Evolutionary conservation across 1,284 basidiomycete species (phyloP).

Genomic region (Schizophyllum amplum): DNA sequence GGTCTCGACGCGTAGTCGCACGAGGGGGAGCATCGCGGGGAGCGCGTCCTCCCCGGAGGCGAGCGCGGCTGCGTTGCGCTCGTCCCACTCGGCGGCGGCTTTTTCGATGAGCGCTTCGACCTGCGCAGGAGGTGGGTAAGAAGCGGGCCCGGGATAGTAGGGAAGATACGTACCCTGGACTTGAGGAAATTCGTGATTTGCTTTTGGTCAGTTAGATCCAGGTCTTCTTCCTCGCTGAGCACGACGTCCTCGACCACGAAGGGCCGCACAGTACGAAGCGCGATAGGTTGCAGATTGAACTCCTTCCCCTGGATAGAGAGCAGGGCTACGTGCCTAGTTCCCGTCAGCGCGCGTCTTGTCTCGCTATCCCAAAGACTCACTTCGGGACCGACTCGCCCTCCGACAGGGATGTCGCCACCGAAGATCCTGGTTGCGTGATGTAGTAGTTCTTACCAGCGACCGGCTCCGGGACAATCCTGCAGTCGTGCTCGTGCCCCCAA

Average conservation of each 20-base stretch:
- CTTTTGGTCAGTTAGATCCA: slow-evolving; percentile 75
- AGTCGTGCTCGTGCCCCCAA: slow-evolving; percentile 99
- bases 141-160: background rate
- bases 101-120: slow-evolving; percentile 74
- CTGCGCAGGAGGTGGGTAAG: too few relatives aligned
- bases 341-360: slow-evolving; percentile 5
- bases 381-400: slow-evolving; percentile 88
- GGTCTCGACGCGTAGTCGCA: slow-evolving; percentile 90
- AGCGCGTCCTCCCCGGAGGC: slow-evolving; percentile 44
- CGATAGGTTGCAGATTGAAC: slow-evolving; percentile 80
- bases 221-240: slow-evolving; percentile 62
- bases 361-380: slow-evolving; percentile 34
- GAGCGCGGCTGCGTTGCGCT: slow-evolving; percentile 58
- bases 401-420: slow-evolving; percentile 87
- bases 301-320: slow-evolving; percentile 82
- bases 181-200: slow-evolving; percentile 78
- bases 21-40: slow-evolving; percentile 76
- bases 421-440: slow-evolving; percentile 93
- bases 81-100: slow-evolving; percentile 75
- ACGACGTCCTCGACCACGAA: slow-evolving; percentile 88
- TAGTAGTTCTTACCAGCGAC: slow-evolving; percentile 90
- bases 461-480: slow-evolving; percentile 82
- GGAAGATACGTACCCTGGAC: slow-evolving; percentile 6
- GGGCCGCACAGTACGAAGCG: slow-evolving; percentile 87
- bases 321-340: slow-evolving; percentile 75